phyloP scores from a whole-genome alignment of 495 filamentous ascomycete species.

The Extremus antarcticus region DNA sequence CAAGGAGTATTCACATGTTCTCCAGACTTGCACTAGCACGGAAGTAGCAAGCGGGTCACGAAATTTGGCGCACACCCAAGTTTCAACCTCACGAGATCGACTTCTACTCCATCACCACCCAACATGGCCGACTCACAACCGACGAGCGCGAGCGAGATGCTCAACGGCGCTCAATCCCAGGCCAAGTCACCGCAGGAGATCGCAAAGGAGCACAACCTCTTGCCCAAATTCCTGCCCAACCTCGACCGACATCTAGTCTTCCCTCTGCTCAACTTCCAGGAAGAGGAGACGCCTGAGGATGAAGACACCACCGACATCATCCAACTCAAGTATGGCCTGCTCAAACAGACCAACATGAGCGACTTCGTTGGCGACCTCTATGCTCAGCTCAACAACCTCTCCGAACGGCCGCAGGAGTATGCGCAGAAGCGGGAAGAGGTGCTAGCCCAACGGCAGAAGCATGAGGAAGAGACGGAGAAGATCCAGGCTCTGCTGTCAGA shows the following conservation, averaged over 20 bases:
- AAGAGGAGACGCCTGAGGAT: constrained; percentile 45
- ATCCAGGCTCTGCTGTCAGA: constrained; percentile 74
- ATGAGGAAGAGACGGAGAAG: constrained; percentile 73
- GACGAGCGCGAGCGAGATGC: constrained; percentile 43
- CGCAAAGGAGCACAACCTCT: constrained; percentile 62
- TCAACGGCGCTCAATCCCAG: constrained; percentile 42
- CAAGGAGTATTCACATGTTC: not conserved
- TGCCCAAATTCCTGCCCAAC: constrained; percentile 79
- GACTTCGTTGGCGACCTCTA: constrained; percentile 89
- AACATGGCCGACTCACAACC: constrained; percentile 59
- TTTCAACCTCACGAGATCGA: not conserved
- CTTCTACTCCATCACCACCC: constrained; percentile 1
- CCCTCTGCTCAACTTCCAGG: constrained; percentile 76
- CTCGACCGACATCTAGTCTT: constrained; percentile 95
- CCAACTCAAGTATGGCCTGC: constrained; percentile 76
- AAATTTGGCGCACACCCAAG: constrained; percentile 64
- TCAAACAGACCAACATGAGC: constrained; percentile 95
- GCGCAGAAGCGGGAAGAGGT: constrained; percentile 80
- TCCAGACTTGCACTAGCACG: not conserved
- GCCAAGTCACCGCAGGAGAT: constrained; percentile 42
- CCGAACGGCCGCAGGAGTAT: constrained; percentile 73
- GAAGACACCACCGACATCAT: constrained; percentile 46
- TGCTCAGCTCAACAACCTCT: constrained; percentile 69
- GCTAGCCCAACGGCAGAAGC: constrained; percentile 63
- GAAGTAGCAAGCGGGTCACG: constrained; percentile 65